Percentiles rank a stretch among this genome's conserved stretches.
These are phyloP conservation scores for Calonectria henricotiae DNA, from an alignment of 2,329 filamentous ascomycete genomes.

Conservation along the genomic window DNA sequence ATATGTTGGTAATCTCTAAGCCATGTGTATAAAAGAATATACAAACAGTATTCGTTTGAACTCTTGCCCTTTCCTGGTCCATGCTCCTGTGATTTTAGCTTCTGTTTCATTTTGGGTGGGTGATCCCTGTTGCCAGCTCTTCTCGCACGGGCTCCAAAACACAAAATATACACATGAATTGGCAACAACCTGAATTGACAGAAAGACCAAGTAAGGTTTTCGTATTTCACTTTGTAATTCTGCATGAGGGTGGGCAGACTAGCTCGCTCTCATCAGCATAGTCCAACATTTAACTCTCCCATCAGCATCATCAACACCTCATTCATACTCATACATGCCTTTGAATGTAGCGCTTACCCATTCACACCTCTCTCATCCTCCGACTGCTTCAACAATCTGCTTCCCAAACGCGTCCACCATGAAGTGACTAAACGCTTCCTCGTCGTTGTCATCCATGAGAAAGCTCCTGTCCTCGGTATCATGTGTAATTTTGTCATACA, in stretches of 20 bases:
- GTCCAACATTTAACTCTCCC: background rate
- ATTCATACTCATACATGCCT: background rate
- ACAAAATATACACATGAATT: background rate
- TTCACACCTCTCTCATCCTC: constrained; percentile 38
- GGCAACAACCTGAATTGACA: background rate
- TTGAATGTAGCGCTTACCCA: background rate
- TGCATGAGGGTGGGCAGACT: background rate
- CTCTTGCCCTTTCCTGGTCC: background rate
- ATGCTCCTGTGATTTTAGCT: background rate
- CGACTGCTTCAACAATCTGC: constrained; percentile 56
- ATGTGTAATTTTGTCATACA: constrained; percentile 59
- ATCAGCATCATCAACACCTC: background rate
- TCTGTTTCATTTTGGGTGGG: background rate
- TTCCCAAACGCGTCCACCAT: constrained; percentile 59
- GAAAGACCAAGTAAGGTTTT: no score
- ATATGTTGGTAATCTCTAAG: constrained; percentile 28
- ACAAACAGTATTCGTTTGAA: constrained; percentile 10
- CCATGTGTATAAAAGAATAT: constrained; percentile 25
- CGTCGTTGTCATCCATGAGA: constrained; percentile 61
- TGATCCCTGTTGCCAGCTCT: background rate
- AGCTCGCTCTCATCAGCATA: background rate
- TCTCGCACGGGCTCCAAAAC: background rate
- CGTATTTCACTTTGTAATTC: background rate
- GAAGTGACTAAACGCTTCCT: constrained; percentile 64
- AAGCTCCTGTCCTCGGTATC: constrained; percentile 60